These are phyloP conservation scores for Paraurostyla sp. DNA, from an alignment of 73 alveolate species.

Conservation along the genomic window DNA sequence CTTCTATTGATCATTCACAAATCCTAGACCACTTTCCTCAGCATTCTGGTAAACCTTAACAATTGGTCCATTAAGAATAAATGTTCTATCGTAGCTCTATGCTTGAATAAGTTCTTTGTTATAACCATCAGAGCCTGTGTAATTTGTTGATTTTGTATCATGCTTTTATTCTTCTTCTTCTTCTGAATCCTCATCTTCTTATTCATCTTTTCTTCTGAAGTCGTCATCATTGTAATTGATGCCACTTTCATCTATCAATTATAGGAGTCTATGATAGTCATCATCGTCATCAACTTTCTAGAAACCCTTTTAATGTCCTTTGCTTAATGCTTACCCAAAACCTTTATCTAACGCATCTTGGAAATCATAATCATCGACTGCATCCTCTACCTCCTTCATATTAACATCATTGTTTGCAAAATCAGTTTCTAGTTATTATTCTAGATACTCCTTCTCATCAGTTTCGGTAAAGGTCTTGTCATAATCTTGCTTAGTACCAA, in stretches of 20 bases:
- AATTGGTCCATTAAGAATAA: conserved; percentile 51
- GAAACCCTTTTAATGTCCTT: background rate
- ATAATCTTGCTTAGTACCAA: background rate
- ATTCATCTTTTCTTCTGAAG: background rate
- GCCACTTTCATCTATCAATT: background rate
- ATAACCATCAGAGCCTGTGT: background rate
- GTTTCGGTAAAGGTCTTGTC: background rate
- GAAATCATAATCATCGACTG: background rate
- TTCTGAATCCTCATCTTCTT: background rate
- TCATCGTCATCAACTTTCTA: background rate
- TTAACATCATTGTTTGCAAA: conserved; percentile 13
- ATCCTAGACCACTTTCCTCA: conserved; percentile 21
- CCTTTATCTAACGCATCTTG: background rate
- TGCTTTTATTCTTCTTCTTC: background rate
- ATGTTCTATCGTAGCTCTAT: conserved; percentile 55
- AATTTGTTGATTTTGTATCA: background rate
- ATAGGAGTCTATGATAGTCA: background rate
- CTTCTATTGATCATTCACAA: conserved; percentile 1
- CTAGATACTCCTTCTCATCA: background rate
- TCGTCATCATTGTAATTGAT: too few species aligned
- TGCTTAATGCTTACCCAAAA: background rate
- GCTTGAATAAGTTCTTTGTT: conserved; percentile 65
- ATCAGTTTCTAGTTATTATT: background rate
- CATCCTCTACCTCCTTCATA: conserved; percentile 29
- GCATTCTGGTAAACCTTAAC: conserved; percentile 55